Evolutionary conservation across 2,329 filamentous ascomycete species (phyloP), one percentile per base, ranked within the genome.

Genomic region (Fusarium sp.): DNA sequence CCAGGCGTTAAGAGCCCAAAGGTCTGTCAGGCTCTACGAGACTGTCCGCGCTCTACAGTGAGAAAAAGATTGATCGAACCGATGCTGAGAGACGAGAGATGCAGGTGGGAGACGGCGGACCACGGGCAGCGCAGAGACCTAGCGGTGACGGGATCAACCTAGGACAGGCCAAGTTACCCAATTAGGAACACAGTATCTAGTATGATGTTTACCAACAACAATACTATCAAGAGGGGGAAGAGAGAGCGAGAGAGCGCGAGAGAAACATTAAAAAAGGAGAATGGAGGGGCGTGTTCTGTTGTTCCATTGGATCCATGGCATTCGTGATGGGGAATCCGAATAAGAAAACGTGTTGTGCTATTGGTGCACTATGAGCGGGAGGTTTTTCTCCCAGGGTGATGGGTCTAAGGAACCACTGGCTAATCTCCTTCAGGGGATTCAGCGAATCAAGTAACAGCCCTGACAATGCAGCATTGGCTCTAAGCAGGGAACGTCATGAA

Each of bases 261-360:
- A 39, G 11, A 14, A 19, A 43, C 36, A 27, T n/a, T 17, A 43
- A 42, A 42, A 35, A 31, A 29, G 38, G 37, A 15, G 29, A 33
- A 37, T 11, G 21, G 37, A 53, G 38, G 33, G 49, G 50, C 47
- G 53, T 49, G 61, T 57, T 13, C 27, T 13, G 11, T 29, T 11
- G 27, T 29, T 13, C 27, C 11, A 33, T 33, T 7, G 13, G 23
- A 31, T 31, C 9, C 6, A 33, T n/a, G 13, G 29, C 19, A 41
- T 31, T 62, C 60, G 52, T 17, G 53, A 67, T 62, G 47, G 43
- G 21, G 50, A 57, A 62, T 44, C 57, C 62, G 57, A 66, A 67
- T 66, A 67, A 67, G 64, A 69, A 68, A 69, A 61, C 64, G 66
- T 69, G 64, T 69, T 68, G 62, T 69, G 38, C 66, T 50, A 69